Evolutionary conservation across 768 basidiomycete species (phyloP).

Genomic region (Lactarius indigo): DNA sequence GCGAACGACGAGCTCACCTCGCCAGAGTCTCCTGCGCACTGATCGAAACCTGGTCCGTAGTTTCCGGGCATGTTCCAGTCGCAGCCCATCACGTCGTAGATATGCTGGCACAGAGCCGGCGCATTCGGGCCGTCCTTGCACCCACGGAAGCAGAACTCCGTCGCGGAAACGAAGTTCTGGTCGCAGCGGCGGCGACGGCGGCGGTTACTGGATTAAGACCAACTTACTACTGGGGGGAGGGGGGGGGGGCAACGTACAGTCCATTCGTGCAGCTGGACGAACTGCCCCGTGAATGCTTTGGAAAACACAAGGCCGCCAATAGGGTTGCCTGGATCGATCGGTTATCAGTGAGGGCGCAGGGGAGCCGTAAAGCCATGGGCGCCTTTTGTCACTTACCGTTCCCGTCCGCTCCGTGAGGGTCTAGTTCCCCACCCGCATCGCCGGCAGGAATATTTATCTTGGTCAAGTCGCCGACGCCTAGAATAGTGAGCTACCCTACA

Average conservation of each 20-base stretch:
- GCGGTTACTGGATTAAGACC: constrained; percentile 10
- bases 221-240: not conserved
- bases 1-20: too few relatives aligned
- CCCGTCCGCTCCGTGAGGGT: constrained; percentile 64
- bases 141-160: constrained; percentile 69
- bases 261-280: constrained; percentile 68
- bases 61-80: constrained; percentile 58
- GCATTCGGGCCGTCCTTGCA: constrained; percentile 52
- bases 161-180: constrained; percentile 59
- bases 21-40: constrained; percentile 50
- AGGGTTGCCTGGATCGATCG: constrained; percentile 43
- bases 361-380: not conserved
- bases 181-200: not conserved
- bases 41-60: constrained; percentile 40
- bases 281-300: constrained; percentile 50
- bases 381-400: constrained; percentile 42
- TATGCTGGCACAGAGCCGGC: constrained; percentile 56
- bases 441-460: constrained; percentile 58
- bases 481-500: not conserved
- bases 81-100: constrained; percentile 55
- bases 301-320: constrained; percentile 71
- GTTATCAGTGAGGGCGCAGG: not conserved
- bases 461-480: constrained; percentile 64
- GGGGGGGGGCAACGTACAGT: constrained; percentile 41
- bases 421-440: constrained; percentile 65